A percentile compares a stretch with the other conserved stretches of the same genome.
phyloP scores from a whole-genome alignment of 179 eudicot species.

The Silene coronaria region DNA sequence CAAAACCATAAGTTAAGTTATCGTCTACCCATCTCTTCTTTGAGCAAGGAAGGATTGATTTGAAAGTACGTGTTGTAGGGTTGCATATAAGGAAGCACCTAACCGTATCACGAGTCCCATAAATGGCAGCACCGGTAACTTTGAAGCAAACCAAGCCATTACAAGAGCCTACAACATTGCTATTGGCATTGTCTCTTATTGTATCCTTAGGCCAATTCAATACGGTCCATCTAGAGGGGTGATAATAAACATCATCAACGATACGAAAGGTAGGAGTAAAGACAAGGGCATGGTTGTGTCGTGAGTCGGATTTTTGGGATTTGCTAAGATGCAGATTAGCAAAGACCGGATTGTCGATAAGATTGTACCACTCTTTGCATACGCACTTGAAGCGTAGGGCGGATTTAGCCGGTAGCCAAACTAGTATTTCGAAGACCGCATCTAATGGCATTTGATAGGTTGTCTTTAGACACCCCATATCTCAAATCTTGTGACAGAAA shows the following conservation, averaged over 20 bases:
- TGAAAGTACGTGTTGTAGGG: not conserved
- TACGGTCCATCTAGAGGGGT: not conserved
- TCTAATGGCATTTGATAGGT: not conserved
- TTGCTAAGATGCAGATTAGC: not conserved
- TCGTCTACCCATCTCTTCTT: not conserved
- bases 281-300: not conserved
- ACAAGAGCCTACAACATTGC: not conserved
- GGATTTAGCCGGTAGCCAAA: not conserved
- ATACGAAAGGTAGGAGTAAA: not conserved
- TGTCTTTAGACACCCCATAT: too few relatives aligned
- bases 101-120: too few relatives aligned
- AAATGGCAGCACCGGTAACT: too few relatives aligned
- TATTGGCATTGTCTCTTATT: too few relatives aligned
- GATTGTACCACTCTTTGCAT: constrained; percentile 5
- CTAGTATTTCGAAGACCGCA: not conserved
- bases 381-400: not conserved
- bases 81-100: not conserved
- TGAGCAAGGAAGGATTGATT: not conserved
- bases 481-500: too few relatives aligned
- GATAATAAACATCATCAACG: not conserved
- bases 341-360: not conserved
- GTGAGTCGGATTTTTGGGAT: not conserved
- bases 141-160: not conserved
- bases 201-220: not conserved
- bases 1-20: not conserved